Percentiles rank a stretch among this genome's conserved stretches.
Conservation (phyloP, 2,329 filamentous ascomycete genomes). For the Exophiala bonariae region DNA sequence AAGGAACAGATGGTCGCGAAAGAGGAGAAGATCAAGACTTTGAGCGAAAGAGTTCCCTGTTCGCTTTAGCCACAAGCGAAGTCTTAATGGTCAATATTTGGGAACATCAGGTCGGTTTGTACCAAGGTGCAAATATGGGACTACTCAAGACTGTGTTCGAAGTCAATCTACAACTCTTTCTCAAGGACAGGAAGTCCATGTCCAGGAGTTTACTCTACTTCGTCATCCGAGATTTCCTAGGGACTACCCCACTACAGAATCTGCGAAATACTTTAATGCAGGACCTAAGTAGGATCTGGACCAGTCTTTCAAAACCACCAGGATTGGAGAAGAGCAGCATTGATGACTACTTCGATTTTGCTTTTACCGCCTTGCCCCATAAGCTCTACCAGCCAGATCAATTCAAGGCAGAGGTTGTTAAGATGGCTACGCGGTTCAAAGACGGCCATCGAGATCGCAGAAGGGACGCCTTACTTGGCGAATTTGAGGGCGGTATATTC, state of each 20-base stretch:
- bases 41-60: conserved; percentile 95
- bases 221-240: conserved; percentile 95
- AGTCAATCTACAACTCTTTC: conserved; percentile 93
- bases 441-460: conserved; percentile 74
- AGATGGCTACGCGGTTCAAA: conserved; percentile 77
- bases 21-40: conserved; percentile 98
- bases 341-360: conserved; percentile 98
- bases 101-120: conserved; percentile 97
- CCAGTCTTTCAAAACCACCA: conserved; percentile 83
- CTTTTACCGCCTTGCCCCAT: conserved; percentile 91
- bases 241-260: conserved; percentile 85
- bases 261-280: conserved; percentile 86
- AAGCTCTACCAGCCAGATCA: conserved; percentile 94
- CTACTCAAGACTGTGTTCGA: conserved; percentile 98
- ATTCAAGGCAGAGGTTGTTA: conserved; percentile 77
- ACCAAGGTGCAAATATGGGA: conserved; percentile 99
- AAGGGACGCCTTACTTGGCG: conserved; percentile 58
- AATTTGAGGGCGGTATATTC: conserved; percentile 79
- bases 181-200: conserved; percentile 89
- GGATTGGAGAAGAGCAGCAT: conserved; percentile 87
- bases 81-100: conserved; percentile 98
- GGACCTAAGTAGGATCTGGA: conserved; percentile 90
- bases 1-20: conserved; percentile 94
- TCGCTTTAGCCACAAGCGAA: conserved; percentile 95
- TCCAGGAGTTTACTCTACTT: conserved; percentile 94